A percentile compares a stretch with the other conserved stretches of the same genome.
Evolutionary conservation across 768 basidiomycete species (phyloP).

Genomic region (Suillus placidus): DNA sequence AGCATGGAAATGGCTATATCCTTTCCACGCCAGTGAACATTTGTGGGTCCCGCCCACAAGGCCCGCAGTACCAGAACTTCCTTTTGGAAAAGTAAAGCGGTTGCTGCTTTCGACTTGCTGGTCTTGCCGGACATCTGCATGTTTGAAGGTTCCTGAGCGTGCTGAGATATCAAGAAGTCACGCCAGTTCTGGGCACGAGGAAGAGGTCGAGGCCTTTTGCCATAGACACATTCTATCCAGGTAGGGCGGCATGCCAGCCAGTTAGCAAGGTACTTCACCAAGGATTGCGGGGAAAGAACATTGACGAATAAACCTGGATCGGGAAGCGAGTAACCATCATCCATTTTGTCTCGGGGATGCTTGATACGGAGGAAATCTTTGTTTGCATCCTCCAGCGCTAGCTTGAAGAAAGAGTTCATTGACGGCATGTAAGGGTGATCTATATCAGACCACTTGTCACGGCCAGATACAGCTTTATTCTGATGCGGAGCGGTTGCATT

Average conservation of each 20-base stretch:
- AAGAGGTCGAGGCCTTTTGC: neutral
- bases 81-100: neutral
- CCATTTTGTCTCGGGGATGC: neutral
- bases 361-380: neutral
- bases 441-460: slow-evolving; percentile 4
- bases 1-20: neutral
- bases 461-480: neutral
- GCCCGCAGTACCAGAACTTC: neutral
- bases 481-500: neutral
- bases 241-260: neutral
- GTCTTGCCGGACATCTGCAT: neutral
- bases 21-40: neutral
- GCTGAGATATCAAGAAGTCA: neutral
- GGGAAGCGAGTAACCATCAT: neutral
- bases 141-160: neutral
- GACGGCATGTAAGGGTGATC: slow-evolving; percentile 2
- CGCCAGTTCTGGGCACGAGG: neutral
- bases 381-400: neutral
- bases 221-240: neutral
- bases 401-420: neutral
- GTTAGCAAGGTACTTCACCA: neutral
- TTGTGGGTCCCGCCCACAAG: neutral
- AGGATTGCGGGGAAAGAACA: neutral
- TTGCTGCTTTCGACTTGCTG: neutral
- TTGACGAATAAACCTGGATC: neutral